Conservation (phyloP, 176 grass and related monocot species). For the Elymus sibiricus region DNA sequence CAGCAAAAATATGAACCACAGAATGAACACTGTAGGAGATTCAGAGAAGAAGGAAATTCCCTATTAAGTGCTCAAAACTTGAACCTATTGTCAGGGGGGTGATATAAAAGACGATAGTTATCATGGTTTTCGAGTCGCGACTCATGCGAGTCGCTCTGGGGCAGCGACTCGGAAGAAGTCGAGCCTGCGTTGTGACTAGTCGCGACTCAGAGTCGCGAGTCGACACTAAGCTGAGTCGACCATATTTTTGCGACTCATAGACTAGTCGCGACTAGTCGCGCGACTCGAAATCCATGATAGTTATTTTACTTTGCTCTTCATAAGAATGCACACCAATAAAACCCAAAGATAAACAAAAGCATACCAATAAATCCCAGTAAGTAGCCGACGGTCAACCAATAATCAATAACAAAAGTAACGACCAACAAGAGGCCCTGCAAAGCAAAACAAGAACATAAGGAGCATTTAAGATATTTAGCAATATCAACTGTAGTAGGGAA, state of each 20-base stretch:
- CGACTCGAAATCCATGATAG: no score
- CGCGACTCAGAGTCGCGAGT: no score
- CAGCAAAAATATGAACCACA: not conserved
- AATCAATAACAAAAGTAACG: conserved; percentile 68
- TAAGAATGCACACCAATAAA: not conserved
- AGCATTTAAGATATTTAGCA: conserved; percentile 1
- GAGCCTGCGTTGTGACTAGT: no score
- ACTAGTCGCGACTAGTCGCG: no score
- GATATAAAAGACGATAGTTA: not conserved
- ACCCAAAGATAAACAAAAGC: conserved; percentile 22
- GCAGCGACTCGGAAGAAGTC: no score
- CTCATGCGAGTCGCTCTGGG: no score
- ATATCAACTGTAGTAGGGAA: not conserved
- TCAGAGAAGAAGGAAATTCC: conserved; percentile 3
- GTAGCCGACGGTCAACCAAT: conserved; percentile 69
- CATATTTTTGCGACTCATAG: no score
- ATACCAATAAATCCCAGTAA: conserved; percentile 84
- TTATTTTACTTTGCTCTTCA: not conserved
- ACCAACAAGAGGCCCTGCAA: conserved; percentile 77
- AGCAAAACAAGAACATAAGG: not conserved
- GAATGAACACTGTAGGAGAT: not conserved
- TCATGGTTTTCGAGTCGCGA: no score
- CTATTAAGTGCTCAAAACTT: not conserved
- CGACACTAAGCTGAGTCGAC: no score
- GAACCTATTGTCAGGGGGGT: not conserved